Conservation (phyloP, 306 rosid species). For the Quercus glauca region DNA sequence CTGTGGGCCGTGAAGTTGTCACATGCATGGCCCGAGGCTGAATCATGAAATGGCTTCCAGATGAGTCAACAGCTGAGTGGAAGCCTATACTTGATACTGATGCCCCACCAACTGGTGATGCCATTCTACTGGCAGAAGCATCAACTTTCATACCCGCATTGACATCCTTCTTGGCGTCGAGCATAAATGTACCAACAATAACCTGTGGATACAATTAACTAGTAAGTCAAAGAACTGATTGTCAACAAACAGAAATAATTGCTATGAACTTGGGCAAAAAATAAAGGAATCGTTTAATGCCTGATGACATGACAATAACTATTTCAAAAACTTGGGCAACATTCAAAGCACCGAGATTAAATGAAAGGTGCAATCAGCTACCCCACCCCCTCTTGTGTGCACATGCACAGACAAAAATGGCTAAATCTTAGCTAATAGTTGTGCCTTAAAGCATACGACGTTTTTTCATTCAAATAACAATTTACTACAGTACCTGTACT, state of each 20-base stretch:
- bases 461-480: neutral
- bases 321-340: neutral
- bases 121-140: slow-evolving; percentile 60
- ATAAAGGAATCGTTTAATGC: neutral
- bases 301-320: neutral
- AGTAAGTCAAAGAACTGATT: neutral
- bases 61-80: slow-evolving; percentile 55
- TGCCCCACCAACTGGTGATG: slow-evolving; percentile 57
- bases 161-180: slow-evolving; percentile 66
- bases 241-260: neutral
- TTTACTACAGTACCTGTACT: slow-evolving; percentile 69
- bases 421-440: slow-evolving; percentile 6
- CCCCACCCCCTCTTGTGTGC: neutral
- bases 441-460: neutral
- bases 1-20: slow-evolving; percentile 53
- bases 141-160: slow-evolving; percentile 58
- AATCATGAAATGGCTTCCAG: slow-evolving; percentile 71
- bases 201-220: slow-evolving; percentile 48
- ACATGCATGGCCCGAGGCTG: slow-evolving; percentile 69
- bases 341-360: slow-evolving; percentile 1
- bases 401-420: neutral
- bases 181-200: slow-evolving; percentile 75
- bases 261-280: neutral
- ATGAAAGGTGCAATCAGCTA: neutral
- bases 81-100: slow-evolving; percentile 54